Evolutionary conservation across 192 early-diverging fungal species (phyloP), one percentile per base, ranked within the genome.

Genomic region (Coemansia asiatica): DNA sequence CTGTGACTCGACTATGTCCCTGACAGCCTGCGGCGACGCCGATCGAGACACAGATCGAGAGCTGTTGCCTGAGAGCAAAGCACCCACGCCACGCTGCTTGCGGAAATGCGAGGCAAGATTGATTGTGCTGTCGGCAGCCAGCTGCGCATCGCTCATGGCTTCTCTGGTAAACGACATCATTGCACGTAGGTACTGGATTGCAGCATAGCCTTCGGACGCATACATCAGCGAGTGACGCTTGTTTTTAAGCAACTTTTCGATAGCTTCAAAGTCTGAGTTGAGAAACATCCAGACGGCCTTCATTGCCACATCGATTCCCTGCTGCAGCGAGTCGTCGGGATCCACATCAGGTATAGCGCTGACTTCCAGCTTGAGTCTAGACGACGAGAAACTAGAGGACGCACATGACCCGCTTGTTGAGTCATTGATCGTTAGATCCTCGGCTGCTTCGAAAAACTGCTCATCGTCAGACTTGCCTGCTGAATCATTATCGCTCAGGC

Each of bases 111-210:
- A 57, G 1, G 89, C 83, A 36, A 91, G 67, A 46, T 89, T 86
- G 33, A 89, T 75, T 2, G 91, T 83, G 36, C 73, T 76, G 54
- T 87, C 82, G 7, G 91, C 82, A 1, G 87, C 76, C 40, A 88
- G 80, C 58, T 86, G 82, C 1, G 92, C 92, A 0, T 53, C 58
- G 13, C 76, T 68, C 67, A 95, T 86, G 10, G 78, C 72, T 70
- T 95, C 90, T 5, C 67, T 63, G 7, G 92, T 87, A 72, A 93
- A 95, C 12, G 94, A 91, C 83, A 94, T 89, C 55, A 90, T 63
- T 4, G 88, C 86, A 19, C 87, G 85, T 12, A 93, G 47, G 49
- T 83, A 88, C 36, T 85, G 80, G 40, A 95, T 85, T n/a, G 89
- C 84, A 4, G 86, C 87, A 44, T 86, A 86, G 12, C 87, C 92